phyloP scores from a whole-genome alignment of 176 grass and related monocot species.

The Rhynchospora pubera region DNA sequence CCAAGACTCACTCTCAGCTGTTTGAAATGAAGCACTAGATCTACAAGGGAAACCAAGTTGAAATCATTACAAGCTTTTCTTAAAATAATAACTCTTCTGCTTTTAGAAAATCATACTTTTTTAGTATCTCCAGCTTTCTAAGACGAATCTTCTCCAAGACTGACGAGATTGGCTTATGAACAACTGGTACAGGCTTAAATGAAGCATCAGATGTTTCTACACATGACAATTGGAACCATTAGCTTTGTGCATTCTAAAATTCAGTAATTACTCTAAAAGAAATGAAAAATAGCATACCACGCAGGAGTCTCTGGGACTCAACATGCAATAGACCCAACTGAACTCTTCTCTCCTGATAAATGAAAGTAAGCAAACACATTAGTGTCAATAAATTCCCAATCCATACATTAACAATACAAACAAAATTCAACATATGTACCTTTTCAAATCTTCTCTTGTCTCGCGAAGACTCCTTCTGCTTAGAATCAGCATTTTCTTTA shows the following conservation, averaged over 20 bases:
- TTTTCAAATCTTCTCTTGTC: conserved; percentile 56
- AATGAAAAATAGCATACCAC: conserved; percentile 37
- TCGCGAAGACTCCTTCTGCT: conserved; percentile 39
- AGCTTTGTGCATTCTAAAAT: not conserved
- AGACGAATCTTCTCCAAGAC: conserved; percentile 91
- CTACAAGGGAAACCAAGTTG: conserved; percentile 24
- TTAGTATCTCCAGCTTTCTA: conserved; percentile 63
- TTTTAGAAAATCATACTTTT: conserved; percentile 38
- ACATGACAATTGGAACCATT: not conserved
- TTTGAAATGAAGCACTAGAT: conserved; percentile 28
- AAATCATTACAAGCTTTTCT: not conserved
- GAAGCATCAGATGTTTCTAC: conserved; percentile 70
- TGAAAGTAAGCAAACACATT: conserved; percentile 11
- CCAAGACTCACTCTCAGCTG: not conserved
- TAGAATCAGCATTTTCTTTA: not conserved
- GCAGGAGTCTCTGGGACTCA: conserved; percentile 68
- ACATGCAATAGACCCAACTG: conserved; percentile 55
- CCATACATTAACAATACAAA: not conserved
- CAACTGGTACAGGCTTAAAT: conserved; percentile 50
- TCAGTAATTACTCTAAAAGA: not conserved
- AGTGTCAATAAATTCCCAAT: not conserved
- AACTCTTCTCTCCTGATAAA: conserved; percentile 56
- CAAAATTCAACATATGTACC: conserved; percentile 19
- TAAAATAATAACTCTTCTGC: not conserved
- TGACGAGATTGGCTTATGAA: conserved; percentile 81